Conservation (phyloP, 2,329 filamentous ascomycete species). For the Teratosphaeriaceae sp. region DNA sequence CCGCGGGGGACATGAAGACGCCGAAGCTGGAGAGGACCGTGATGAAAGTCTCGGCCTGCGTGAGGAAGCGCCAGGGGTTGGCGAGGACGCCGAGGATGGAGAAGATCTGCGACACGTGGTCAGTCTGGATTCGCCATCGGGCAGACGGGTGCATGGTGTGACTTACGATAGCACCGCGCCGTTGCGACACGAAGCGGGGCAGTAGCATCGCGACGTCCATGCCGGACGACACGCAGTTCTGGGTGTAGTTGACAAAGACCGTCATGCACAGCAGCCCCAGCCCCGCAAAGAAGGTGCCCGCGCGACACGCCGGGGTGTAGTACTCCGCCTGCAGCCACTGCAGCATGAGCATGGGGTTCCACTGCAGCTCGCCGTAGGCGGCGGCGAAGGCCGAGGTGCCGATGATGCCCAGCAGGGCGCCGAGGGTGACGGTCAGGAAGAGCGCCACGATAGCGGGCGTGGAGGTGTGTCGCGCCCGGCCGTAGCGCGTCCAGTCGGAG, state of each 20-base stretch:
- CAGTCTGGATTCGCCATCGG: not conserved
- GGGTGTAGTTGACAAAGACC: constrained; percentile 20
- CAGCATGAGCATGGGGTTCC: not conserved
- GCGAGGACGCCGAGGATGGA: constrained; percentile 18
- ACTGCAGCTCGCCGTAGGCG: not conserved
- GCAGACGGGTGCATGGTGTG: not conserved
- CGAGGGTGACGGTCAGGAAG: constrained; percentile 20
- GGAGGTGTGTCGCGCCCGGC: constrained; percentile 7
- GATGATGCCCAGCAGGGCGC: constrained; percentile 1
- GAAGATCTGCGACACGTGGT: constrained; percentile 6
- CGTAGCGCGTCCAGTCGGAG: constrained; percentile 12
- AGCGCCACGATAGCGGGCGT: constrained; percentile 9
- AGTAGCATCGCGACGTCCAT: constrained; percentile 25
- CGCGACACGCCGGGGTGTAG: constrained; percentile 18
- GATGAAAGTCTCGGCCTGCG: constrained; percentile 18
- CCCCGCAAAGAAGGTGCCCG: constrained; percentile 25
- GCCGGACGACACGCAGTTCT: constrained; percentile 22
- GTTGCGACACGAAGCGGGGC: constrained; percentile 14
- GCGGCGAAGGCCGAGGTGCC: not conserved
- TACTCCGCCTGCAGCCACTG: constrained; percentile 11
- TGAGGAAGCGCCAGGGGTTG: constrained; percentile 22
- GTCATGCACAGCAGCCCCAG: constrained; percentile 20
- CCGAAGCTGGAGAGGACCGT: constrained; percentile 24
- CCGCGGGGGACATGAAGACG: constrained; percentile 23
- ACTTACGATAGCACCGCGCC: constrained; percentile 20